Evolutionary conservation across 2,329 filamentous ascomycete genomes (phyloP), one percentile per base, ranked within the genome.

Genomic region (Nectriaceae sp.): DNA sequence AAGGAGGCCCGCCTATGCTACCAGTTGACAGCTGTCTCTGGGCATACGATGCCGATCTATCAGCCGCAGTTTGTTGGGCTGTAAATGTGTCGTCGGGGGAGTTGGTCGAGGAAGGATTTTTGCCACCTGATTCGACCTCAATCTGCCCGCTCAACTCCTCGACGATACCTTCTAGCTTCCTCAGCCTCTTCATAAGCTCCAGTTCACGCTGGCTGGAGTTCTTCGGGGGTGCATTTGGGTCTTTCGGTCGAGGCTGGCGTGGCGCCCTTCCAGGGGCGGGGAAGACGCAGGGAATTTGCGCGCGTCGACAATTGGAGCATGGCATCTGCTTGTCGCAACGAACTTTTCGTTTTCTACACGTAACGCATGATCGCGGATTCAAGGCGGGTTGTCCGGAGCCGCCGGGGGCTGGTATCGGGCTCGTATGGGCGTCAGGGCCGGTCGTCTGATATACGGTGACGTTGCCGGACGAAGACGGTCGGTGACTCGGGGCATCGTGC

Each of bases 301-400:
- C 85, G 55, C 85, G 82, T 36, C 80, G 80, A 66, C 88, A 91
- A 66, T 91, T 90, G 59, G 83, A 83, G 67, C 88, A 91, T 15
- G 87, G 85, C 74, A 89, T 83, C 60, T 82, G 78, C 72, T 90
- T 90, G 72, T 91, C 86, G 75, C 88, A 91, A 61, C 87, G 86
- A 46, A 91, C 88, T 67, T 89, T 87, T 53, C 84, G 74, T 38
- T 75, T 72, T 11, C 75, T 70, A 52, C 75, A 78, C 33, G 74
- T 77, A 16, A 78, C 74, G 56, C 75, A 78, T 52, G 75, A 77
- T 51, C 75, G 69, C 22, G 75, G 75, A 52, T 78, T 78, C 40
- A 77, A 49, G 31, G 66, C 67, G 5, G 70, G 67, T 19, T 57
- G 44, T n/a, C 62, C 63, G 35, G 63, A 64, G 52, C 66, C 62